phyloP scores from a whole-genome alignment of 805 yeast genomes.

The Priceomyces haplophilus region DNA sequence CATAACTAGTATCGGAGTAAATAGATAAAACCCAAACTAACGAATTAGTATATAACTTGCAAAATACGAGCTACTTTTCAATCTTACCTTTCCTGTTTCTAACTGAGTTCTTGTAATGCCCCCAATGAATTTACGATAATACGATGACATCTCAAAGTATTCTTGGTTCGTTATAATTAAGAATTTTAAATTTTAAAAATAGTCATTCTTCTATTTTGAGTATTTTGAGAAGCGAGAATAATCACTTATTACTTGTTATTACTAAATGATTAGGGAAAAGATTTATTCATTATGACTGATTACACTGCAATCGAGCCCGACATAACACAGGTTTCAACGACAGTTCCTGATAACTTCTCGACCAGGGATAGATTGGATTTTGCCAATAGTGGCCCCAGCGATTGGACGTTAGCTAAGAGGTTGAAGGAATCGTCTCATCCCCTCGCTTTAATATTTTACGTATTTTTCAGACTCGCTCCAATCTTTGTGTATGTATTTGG shows the following conservation, averaged over 20 bases:
- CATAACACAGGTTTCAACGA: constrained; percentile 5
- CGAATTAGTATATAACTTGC: constrained; percentile 2
- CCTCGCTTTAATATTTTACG: constrained; percentile 63
- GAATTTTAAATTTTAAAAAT: not conserved
- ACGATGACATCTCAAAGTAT: constrained; percentile 7
- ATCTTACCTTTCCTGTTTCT: constrained; percentile 43
- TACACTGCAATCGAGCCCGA: constrained; percentile 13
- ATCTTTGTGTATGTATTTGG: constrained; percentile 70
- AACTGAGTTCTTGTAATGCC: constrained; percentile 42
- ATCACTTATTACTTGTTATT: not conserved
- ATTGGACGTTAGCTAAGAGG: constrained; percentile 27
- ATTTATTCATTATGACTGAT: constrained; percentile 2
- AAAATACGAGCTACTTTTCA: constrained; percentile 9
- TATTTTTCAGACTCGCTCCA: constrained; percentile 62
- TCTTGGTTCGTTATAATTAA: not conserved
- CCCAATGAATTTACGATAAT: constrained; percentile 31
- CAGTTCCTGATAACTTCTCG: constrained; percentile 1
- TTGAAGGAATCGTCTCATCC: constrained; percentile 78
- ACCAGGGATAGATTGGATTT: not conserved
- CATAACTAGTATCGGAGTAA: constrained; percentile 90
- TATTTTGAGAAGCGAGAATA: not conserved
- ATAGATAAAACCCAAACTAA: constrained; percentile 75
- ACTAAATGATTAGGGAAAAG: not conserved
- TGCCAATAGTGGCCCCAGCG: constrained; percentile 6
- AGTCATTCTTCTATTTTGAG: constrained; percentile 1